Conservation (phyloP, 108 stramenopile species). For the Cafeteria roenbergensis region DNA sequence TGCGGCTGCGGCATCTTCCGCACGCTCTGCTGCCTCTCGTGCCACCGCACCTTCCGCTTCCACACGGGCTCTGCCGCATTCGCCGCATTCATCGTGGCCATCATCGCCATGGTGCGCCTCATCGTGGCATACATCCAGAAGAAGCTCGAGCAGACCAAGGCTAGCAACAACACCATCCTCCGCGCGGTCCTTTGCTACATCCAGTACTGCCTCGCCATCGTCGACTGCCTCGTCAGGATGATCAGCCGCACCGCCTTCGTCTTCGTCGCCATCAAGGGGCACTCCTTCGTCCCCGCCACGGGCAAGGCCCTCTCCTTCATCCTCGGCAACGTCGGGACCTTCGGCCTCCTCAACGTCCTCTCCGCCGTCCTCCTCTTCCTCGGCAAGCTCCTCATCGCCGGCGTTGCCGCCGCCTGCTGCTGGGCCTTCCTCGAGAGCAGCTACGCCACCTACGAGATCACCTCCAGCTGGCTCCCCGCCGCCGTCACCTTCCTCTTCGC, state of each 20-base stretch:
- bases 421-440: conserved; percentile 1
- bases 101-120: conserved; percentile 30
- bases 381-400: conserved; percentile 25
- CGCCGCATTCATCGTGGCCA: conserved; percentile 32
- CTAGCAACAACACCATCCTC: conserved; percentile 9
- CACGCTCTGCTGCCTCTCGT: not conserved
- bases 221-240: conserved; percentile 59
- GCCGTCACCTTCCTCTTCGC: conserved; percentile 15
- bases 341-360: conserved; percentile 20
- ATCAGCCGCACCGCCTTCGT: conserved; percentile 80
- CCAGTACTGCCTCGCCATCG: conserved; percentile 34
- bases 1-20: not conserved
- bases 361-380: conserved; percentile 20
- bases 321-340: conserved; percentile 25
- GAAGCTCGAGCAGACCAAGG: conserved; percentile 15
- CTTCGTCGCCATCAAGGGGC: conserved; percentile 72
- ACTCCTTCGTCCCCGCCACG: conserved; percentile 60
- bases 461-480: conserved; percentile 9
- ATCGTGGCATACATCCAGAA: conserved; percentile 26
- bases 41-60: conserved; percentile 13
- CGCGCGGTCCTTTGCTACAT: conserved; percentile 18
- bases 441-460: not conserved
- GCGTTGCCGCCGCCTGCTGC: not conserved
- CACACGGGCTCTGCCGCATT: conserved; percentile 36
- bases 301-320: conserved; percentile 65